Base-by-base conservation (phyloP, 2,329 filamentous ascomycete species). In the Ascosphaera aggregata region DNA sequence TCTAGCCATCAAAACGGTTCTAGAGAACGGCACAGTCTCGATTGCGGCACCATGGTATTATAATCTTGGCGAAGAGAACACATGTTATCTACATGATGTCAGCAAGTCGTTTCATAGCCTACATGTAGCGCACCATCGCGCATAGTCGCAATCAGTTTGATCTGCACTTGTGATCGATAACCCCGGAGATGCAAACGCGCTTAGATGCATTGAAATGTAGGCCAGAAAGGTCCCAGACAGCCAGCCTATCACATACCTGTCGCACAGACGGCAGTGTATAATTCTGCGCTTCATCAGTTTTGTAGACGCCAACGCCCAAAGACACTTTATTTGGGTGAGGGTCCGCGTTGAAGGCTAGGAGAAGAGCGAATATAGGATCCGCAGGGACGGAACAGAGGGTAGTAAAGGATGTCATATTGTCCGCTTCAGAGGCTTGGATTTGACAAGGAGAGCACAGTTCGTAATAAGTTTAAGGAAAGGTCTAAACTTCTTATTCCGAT, bases 31-130 rank as follows among this genome's bases (percentile, higher is more conserved):
- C n/a, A n/a, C n/a, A n/a, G n/a, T n/a, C n/a, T n/a, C n/a, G n/a
- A n/a, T n/a, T n/a, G n/a, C n/a, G n/a, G n/a, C n/a, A n/a, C n/a
- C n/a, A n/a, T n/a, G n/a, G n/a, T n/a, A n/a, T n/a, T n/a, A n/a
- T n/a, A n/a, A n/a, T n/a, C n/a, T n/a, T n/a, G n/a, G n/a, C n/a
- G n/a, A n/a, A n/a, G n/a, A n/a, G n/a, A n/a, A n/a, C n/a, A n/a
- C n/a, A n/a, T n/a, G n/a, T n/a, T n/a, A n/a, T n/a, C n/a, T n/a
- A n/a, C n/a, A n/a, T n/a, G n/a, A n/a, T n/a, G n/a, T 78, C 76
- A 54, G 73, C 75, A 46, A 92, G 70, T 50, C 82, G 71, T 49
- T 82, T 76, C 56, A 92, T 80, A 50, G 81, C 82, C 81, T 91
- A 53, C 11, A 27, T 7, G 11, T 7, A 11, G 22, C 22, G 22